Base-by-base conservation (phyloP, 2,329 filamentous ascomycete genomes). In the Cucurbitaria berberidis region DNA sequence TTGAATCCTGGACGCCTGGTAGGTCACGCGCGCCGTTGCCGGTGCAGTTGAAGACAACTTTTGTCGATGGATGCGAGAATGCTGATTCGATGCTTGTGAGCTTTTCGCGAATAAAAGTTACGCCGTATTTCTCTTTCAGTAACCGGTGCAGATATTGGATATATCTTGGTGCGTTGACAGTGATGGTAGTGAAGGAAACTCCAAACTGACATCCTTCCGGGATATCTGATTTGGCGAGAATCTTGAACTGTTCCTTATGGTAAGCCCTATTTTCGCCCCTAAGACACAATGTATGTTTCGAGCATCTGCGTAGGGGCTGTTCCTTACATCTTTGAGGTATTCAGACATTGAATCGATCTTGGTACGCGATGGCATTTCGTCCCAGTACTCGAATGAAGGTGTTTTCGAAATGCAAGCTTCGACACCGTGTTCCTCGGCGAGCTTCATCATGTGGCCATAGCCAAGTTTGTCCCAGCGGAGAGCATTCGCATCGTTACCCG, bases 1-100 rank as follows among this genome's bases (percentile, higher is more conserved):
- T 57, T 19, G 36, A 8, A 27, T 63, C 60, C 29, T 58, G 24
- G 11, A 62, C 58, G 36, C 58, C 58, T 34, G 32, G 19, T 2
- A 63, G 48, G 15, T 8, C 35, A 3, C 60, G 51, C 29, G 60
- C 55, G 6, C 48, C 58, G 30, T 62, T 63, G 7, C 60, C 60
- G 18, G 54, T 62, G 34, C 60, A 63, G 24, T 63, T 63, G 43
- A 63, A 63, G 9, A 62, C 58, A 7, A 62, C 26, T 29, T 53
- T 61, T 1, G 58, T 59, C 11, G 48, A 29, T 48, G 42, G n/a
- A 29, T 50, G 21, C 1, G 48, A 36, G 39, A 63, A 63, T 10
- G 54, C 58, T 8, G 58, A 41, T 19, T 49, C 22, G 5, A 63
- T 47, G 43, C 45, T 50, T 16, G 49, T 16, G 9, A 60, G 44